These are phyloP conservation scores for Nepenthes alata DNA, from an alignment of 179 eudicot genomes.

Conservation along the genomic window DNA sequence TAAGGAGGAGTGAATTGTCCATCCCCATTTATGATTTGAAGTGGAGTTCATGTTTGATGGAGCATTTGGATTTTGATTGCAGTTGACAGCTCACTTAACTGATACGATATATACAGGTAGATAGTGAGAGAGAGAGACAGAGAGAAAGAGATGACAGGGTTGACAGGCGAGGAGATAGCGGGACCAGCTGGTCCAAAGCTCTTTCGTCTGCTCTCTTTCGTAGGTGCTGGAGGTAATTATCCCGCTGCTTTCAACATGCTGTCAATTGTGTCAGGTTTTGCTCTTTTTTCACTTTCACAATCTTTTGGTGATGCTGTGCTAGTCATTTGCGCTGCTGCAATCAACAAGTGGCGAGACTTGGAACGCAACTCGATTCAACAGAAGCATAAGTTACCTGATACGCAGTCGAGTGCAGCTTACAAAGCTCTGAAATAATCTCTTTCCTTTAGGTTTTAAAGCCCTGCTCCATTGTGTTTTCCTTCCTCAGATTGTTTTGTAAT, in stretches of 20 bases:
- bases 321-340: constrained; percentile 30
- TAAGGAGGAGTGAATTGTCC: too few species aligned
- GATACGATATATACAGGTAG: not conserved
- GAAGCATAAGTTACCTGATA: constrained; percentile 15
- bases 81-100: not conserved
- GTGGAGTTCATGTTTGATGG: not conserved
- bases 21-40: too few species aligned
- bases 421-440: constrained; percentile 19
- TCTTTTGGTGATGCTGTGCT: constrained; percentile 1
- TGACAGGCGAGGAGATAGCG: constrained; percentile 31
- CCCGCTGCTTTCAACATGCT: not conserved
- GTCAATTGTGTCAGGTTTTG: not conserved
- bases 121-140: not conserved
- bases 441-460: too few species aligned
- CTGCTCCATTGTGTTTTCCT: too few species aligned
- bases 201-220: constrained; percentile 35
- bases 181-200: constrained; percentile 31
- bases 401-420: constrained; percentile 18
- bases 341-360: constrained; percentile 40
- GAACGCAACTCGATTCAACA: constrained; percentile 24
- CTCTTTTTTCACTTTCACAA: not conserved
- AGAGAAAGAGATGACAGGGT: constrained; percentile 1
- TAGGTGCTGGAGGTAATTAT: constrained; percentile 38
- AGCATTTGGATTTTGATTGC: not conserved
- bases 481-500: too few species aligned